Percentiles rank a stretch among this genome's conserved stretches.
Conservation (phyloP, 495 filamentous ascomycete genomes). For the Lasiosphaeria hispida region DNA sequence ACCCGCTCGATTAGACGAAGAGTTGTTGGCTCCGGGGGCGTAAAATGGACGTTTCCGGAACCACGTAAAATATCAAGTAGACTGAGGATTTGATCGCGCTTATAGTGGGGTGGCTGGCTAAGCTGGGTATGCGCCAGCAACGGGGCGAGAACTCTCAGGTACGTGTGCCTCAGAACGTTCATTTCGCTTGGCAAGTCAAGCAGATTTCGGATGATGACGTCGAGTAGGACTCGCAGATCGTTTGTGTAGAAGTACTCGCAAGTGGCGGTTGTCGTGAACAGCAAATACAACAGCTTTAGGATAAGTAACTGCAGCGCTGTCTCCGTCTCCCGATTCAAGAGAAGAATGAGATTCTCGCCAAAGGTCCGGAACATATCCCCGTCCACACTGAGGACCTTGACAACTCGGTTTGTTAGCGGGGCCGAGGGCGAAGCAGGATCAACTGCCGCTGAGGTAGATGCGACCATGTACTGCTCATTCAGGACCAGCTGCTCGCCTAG, state of each 20-base stretch:
- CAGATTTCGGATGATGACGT: conserved; percentile 94
- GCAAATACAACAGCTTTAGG: conserved; percentile 88
- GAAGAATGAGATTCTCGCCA: conserved; percentile 94
- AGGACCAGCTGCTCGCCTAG: conserved; percentile 68
- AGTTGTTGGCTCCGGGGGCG: conserved; percentile 87
- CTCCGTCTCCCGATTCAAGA: conserved; percentile 93
- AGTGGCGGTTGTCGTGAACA: conserved; percentile 87
- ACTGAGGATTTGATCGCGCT: conserved; percentile 77
- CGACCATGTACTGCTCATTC: conserved; percentile 98
- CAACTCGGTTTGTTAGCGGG: conserved; percentile 84
- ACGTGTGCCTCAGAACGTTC: conserved; percentile 84
- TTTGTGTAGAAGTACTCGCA: conserved; percentile 99
- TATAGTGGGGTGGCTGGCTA: conserved; percentile 80
- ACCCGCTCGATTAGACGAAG: conserved; percentile 79
- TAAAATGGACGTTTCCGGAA: conserved; percentile 72
- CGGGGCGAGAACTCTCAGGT: conserved; percentile 91
- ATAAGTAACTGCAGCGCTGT: conserved; percentile 91
- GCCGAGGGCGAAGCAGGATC: conserved; percentile 46
- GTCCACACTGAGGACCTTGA: conserved; percentile 79
- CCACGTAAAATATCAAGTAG: conserved; percentile 66
- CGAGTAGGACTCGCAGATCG: conserved; percentile 88
- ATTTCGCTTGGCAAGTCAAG: conserved; percentile 86
- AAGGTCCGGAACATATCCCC: conserved; percentile 87
- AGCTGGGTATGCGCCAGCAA: conserved; percentile 89
- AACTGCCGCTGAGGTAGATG: conserved; percentile 55